These are phyloP conservation scores for Aspergillus phoenicis DNA, from an alignment of 2,329 filamentous ascomycete species.

Conservation along the genomic window DNA sequence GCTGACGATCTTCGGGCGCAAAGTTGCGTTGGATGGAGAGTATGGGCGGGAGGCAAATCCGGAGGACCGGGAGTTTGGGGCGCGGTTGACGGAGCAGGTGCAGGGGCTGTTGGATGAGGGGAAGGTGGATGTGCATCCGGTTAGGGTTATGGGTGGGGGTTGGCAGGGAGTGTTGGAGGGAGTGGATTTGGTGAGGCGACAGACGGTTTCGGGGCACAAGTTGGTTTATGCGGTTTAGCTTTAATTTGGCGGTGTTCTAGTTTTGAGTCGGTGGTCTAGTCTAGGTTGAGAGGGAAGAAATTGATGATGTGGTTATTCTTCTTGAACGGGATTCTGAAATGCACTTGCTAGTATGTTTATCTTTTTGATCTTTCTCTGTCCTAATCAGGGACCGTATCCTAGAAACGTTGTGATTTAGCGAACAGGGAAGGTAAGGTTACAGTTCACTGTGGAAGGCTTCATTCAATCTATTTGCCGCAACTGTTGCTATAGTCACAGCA, in stretches of 20 bases:
- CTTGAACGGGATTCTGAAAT: too few species aligned
- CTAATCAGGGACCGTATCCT: too few species aligned
- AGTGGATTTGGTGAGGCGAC: slow-evolving; percentile 17
- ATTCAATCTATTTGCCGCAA: too few species aligned
- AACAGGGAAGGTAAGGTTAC: background rate
- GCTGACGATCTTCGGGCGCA: slow-evolving; percentile 29
- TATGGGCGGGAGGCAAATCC: slow-evolving; percentile 22
- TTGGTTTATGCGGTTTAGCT: slow-evolving; percentile 10
- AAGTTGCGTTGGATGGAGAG: slow-evolving; percentile 22
- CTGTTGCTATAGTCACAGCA: too few species aligned
- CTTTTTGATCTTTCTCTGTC: too few species aligned
- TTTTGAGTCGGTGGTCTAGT: background rate
- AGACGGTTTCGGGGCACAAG: slow-evolving; percentile 21
- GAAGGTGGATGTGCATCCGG: slow-evolving; percentile 18
- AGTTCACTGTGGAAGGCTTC: background rate
- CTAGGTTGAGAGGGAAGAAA: too few species aligned
- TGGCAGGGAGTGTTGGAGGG: slow-evolving; percentile 19
- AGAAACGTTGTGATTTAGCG: too few species aligned
- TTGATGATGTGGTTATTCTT: too few species aligned
- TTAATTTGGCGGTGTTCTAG: background rate
- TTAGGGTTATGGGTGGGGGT: slow-evolving; percentile 14
- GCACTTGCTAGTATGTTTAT: too few species aligned
- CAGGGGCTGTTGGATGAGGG: slow-evolving; percentile 21
- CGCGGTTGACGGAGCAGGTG: slow-evolving; percentile 1
- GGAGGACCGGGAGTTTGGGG: slow-evolving; percentile 11